Base-by-base conservation (phyloP, 2,329 filamentous ascomycete genomes). In the Ophiosphaerella herpotricha region DNA sequence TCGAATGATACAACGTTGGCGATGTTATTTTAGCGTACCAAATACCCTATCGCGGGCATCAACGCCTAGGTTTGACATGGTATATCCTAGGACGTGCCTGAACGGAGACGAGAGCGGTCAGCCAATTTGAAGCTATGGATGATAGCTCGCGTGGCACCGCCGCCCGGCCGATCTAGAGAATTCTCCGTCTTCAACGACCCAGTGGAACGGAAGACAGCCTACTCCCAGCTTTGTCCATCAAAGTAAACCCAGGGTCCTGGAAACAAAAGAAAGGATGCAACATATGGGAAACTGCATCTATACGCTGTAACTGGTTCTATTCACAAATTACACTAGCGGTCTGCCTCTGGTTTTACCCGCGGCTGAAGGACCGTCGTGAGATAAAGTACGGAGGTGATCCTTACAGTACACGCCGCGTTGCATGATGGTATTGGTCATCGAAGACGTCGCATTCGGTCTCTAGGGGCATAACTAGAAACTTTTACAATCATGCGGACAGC, bases 301-400 rank as follows among this genome's bases (percentile, higher is more conserved):
- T 21, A 12, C 16, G 13, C 11, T 16, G 12, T 13, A 23, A 32
- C 26, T 11, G 26, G 18, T 26, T n/a, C 16, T 14, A 13, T 12
- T 31, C 26, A 7, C 24, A 33, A 43, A 29, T n/a, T 7, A 24
- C 24, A 13, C 7, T 24, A 45, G 34, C 42, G 42, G 34, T 32
- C 13, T 13, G 35, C 42, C 23, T 45, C 33, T 34, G 42, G 34
- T 13, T 45, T 45, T 45, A 45, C n/a, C 34, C 42, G 42, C 42
- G 38, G 38, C 14, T 40, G 38, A 23, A 35, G 14, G 14, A 12
- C 26, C 26, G 18, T 21, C 26, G 6, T 11, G 26, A 29, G 11
- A 29, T 29, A 29, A 29, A 29, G 26, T 29, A 29, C 26, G 26
- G 7, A 8, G 26, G 26, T 5, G 26, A 29, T 29, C 26, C 26